Evolutionary conservation across 805 yeast genomes (phyloP), one percentile per base, ranked within the genome.

Genomic region (Scheffersomyces spartinae): DNA sequence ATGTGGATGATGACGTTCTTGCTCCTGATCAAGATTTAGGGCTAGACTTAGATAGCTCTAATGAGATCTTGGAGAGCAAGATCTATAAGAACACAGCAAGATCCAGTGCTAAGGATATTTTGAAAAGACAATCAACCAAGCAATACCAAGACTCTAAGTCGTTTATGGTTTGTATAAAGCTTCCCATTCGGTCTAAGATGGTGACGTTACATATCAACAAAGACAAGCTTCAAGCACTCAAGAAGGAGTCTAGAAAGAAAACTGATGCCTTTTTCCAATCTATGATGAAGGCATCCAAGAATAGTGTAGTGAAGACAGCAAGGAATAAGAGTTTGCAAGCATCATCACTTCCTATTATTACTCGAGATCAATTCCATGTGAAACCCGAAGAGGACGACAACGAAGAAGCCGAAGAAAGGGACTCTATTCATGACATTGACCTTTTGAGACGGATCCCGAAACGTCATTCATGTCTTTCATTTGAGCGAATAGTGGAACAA

Each of bases 251-350:
- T 18, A 25, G 15, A 35, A 39, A 33, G 18, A 21, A 32, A 4
- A 38, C 34, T 9, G 29, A 27, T 2, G 36, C 51, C 6, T 51
- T 55, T 4, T 61, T 64, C 29, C 48, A 37, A 10, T 51, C 55
- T 27, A 59, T 65, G 58, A 55, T 63, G 50, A 45, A 45, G 9
- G 34, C 44, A 13, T 45, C 51, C 3, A 45, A 55, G 8, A 41
- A 36, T 21, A 30, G 36, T 9, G 29, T 47, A 4, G 34, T 30
- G 6, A 49, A 52, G 26, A 29, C 48, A 15, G 47, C 55, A 2
- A 46, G 52, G 2, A 33, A 51, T 3, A 55, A 47, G 21, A 52
- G 48, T 29, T 35, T 55, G 15, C 49, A 47, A 25, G 48, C 41
- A 15, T 39, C 64, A 24, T 35, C 37, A 2, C 54, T 60, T 3